phyloP scores from a whole-genome alignment of 2,329 filamentous ascomycete genomes.

The Claviceps spartinae region DNA sequence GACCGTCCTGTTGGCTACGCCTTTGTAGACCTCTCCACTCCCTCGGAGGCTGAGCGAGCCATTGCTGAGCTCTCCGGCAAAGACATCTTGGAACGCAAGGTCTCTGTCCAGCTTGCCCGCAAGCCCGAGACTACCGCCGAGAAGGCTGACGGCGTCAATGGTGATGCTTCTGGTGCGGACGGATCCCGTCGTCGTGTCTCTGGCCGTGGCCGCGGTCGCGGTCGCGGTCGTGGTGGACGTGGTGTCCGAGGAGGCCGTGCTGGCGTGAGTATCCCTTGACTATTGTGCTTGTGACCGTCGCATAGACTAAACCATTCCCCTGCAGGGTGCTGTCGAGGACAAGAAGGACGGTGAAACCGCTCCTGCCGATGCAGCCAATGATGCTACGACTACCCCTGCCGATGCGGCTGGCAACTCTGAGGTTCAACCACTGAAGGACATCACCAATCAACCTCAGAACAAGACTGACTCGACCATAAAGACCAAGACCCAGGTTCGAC shows the following conservation, averaged over 20 bases:
- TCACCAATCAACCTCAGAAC: conserved; percentile 41
- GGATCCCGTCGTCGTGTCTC: conserved; percentile 49
- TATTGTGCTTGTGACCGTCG: conserved; percentile 23
- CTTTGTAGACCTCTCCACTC: conserved; percentile 94
- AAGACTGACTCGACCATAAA: conserved; percentile 47
- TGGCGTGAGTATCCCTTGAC: conserved; percentile 14
- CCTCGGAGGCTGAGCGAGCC: conserved; percentile 86
- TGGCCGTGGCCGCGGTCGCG: conserved; percentile 54
- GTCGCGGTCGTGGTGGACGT: conserved; percentile 56
- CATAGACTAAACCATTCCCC: conserved; percentile 8
- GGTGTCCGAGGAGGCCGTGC: conserved; percentile 43
- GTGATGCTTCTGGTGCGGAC: conserved; percentile 59
- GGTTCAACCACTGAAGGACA: conserved; percentile 45
- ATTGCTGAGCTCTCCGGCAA: conserved; percentile 93
- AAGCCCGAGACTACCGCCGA: conserved; percentile 82
- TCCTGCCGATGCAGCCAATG: conserved; percentile 26
- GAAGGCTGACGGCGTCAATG: conserved; percentile 61
- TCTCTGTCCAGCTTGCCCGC: conserved; percentile 95
- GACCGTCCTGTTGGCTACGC: conserved; percentile 97
- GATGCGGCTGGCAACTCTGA: conserved; percentile 36
- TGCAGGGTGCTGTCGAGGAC: conserved; percentile 24
- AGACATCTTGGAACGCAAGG: conserved; percentile 96
- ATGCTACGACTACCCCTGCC: conserved; percentile 31
- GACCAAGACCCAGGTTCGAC: conserved; percentile 40
- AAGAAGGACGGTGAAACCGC: conserved; percentile 31